These are phyloP conservation scores for Pestalotiopsis fici DNA, from an alignment of 2,329 filamentous ascomycete genomes.

Conservation along the genomic window DNA sequence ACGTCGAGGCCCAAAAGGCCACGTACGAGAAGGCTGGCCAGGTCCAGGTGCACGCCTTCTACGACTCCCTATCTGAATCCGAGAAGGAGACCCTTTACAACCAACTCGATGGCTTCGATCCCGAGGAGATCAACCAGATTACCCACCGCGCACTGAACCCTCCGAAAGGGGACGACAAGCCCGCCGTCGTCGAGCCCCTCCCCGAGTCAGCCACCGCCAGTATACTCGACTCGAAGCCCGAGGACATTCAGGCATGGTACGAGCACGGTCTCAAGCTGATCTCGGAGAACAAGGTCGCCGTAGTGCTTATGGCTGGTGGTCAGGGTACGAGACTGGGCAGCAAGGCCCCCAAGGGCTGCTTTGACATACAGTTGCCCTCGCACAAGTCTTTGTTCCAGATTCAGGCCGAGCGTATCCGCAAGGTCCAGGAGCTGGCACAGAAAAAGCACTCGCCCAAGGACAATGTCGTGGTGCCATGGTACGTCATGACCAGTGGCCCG, in stretches of 20 bases:
- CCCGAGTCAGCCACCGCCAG: conserved; percentile 85
- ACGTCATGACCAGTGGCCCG: conserved; percentile 98
- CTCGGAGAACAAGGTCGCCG: conserved; percentile 73
- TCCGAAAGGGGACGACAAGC: conserved; percentile 58
- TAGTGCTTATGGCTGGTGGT: conserved; percentile 95
- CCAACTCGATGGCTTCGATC: conserved; percentile 82
- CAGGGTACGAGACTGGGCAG: conserved; percentile 94
- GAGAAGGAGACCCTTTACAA: conserved; percentile 80
- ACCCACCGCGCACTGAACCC: conserved; percentile 81
- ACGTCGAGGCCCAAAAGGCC: conserved; percentile 67
- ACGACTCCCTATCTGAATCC: conserved; percentile 70
- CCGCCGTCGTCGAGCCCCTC: conserved; percentile 69
- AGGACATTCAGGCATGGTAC: conserved; percentile 85
- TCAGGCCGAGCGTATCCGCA: conserved; percentile 90
- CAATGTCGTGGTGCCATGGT: conserved; percentile 82
- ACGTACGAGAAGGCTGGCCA: conserved; percentile 77
- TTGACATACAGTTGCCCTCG: conserved; percentile 91
- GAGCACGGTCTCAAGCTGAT: conserved; percentile 79
- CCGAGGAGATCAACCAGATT: conserved; percentile 84
- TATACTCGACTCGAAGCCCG: conserved; percentile 82
- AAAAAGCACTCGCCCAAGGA: conserved; percentile 62
- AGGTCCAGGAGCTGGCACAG: conserved; percentile 78
- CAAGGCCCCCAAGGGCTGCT: conserved; percentile 96
- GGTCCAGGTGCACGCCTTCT: conserved; percentile 84
- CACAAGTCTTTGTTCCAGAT: conserved; percentile 96